phyloP scores from a whole-genome alignment of 768 basidiomycete species.

The Holtermannia corniformis region DNA sequence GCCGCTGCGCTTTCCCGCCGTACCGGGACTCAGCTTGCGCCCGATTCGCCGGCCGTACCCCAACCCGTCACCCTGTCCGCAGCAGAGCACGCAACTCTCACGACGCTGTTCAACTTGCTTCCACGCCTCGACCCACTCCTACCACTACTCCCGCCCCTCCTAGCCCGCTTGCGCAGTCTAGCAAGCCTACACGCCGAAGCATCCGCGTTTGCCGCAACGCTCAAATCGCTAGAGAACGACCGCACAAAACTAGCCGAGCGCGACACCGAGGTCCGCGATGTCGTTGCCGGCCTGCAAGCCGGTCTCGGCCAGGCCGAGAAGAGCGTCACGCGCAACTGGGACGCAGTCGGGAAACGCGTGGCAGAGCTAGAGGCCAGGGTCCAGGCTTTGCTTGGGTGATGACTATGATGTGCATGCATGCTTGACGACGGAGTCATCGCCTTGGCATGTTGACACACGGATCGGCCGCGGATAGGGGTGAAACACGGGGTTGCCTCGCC shows the following conservation, averaged over 20 bases:
- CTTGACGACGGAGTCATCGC: no score
- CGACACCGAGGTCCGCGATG: conserved; percentile 58
- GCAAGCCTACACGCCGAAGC: conserved; percentile 73
- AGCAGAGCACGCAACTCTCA: conserved; percentile 37
- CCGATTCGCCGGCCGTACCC: neutral
- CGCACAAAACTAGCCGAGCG: conserved; percentile 57
- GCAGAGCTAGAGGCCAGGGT: conserved; percentile 37
- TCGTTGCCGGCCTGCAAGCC: conserved; percentile 61
- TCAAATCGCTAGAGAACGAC: conserved; percentile 51
- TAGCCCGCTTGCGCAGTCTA: conserved; percentile 77
- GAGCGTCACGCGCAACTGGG: conserved; percentile 57
- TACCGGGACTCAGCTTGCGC: conserved; percentile 1
- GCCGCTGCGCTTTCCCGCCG: conserved; percentile 49
- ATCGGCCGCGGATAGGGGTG: no score
- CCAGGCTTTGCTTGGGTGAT: conserved; percentile 1
- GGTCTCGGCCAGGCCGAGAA: conserved; percentile 69
- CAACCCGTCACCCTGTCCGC: conserved; percentile 20
- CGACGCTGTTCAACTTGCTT: conserved; percentile 42
- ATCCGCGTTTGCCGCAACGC: conserved; percentile 59
- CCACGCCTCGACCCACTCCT: conserved; percentile 45
- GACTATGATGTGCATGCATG: no score
- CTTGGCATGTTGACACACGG: no score
- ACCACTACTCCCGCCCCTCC: conserved; percentile 59
- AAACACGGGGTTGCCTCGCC: no score
- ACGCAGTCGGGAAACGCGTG: conserved; percentile 46